Evolutionary conservation across 306 rosid species (phyloP).

Genomic region (Carpinus viminea): DNA sequence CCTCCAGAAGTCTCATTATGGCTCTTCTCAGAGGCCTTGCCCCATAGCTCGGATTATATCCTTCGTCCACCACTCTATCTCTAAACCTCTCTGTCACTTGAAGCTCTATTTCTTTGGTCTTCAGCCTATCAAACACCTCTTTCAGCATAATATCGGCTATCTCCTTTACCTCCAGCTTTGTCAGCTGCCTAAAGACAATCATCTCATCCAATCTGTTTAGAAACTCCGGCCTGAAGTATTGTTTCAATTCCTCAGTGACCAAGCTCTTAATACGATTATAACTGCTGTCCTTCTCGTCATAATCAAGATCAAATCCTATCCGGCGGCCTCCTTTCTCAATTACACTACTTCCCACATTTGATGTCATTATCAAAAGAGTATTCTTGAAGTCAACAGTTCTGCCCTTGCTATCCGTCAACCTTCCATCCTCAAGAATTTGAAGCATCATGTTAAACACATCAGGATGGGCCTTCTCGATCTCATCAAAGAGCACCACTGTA

Average conservation of each 20-base stretch:
- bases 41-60: slow-evolving; percentile 93
- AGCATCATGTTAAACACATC: slow-evolving; percentile 99
- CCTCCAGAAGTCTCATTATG: slow-evolving; percentile 94
- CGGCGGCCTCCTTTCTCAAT: slow-evolving; percentile 95
- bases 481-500: slow-evolving; percentile 91
- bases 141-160: slow-evolving; percentile 92
- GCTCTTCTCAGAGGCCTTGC: slow-evolving; percentile 98
- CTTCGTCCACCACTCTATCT: slow-evolving; percentile 93
- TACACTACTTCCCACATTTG: slow-evolving; percentile 95
- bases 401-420: slow-evolving; percentile 94
- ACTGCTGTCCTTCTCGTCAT: slow-evolving; percentile 91
- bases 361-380: slow-evolving; percentile 93
- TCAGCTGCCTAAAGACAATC: slow-evolving; percentile 94
- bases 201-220: slow-evolving; percentile 91
- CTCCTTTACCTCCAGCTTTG: slow-evolving; percentile 91
- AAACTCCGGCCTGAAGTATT: slow-evolving; percentile 90
- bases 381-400: slow-evolving; percentile 97
- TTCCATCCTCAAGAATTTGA: slow-evolving; percentile 93
- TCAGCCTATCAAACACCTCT: slow-evolving; percentile 91
- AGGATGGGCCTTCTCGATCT: slow-evolving; percentile 97
- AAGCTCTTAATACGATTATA: slow-evolving; percentile 87
- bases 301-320: slow-evolving; percentile 86
- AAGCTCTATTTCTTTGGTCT: slow-evolving; percentile 71
- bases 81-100: slow-evolving; percentile 92
- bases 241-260: slow-evolving; percentile 92